Base-by-base conservation (phyloP, 176 grass and related monocot species). In the Pontederia paniculata region DNA sequence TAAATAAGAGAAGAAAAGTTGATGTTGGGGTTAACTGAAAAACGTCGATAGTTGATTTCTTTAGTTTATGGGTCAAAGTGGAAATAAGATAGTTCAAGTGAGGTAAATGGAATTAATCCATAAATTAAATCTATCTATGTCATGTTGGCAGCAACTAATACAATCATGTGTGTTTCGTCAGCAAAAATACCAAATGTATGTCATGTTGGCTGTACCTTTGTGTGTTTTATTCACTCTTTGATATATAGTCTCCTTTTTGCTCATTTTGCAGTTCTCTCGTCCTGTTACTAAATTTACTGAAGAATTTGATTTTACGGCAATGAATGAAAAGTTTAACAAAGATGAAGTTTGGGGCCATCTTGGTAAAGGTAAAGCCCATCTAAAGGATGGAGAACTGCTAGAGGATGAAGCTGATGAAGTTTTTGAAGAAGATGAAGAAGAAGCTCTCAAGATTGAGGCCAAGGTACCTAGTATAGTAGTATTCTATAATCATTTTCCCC, bases 241-340 rank as follows among this genome's bases (percentile, higher is more conserved):
- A 17, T 50, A 17, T 50, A 50, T 17, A 13, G 13, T 17, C 3
- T 1, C 9, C 47, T 19, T 11, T 48, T 44, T 48, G 52, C 19
- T 70, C 62, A 37, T 31, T 25, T 23, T 79, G 71, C 74, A 82
- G 82, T 69, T 80, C 17, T 75, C 74, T 1, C 87, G 76, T 8
- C 76, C 68, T 21, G 68, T 70, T 50, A 84, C 87, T 48, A 41
- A 85, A 58, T 93, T 86, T 60, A 87, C 79, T 37, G 88, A 86
- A 80, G 88, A 93, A 56, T 93, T 93, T 83, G 88, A 93, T 82
- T 93, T 93, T 69, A 82, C 48, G 54, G 82, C 88, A 21, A 93
- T 93, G 88, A 93, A 93, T 64, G 88, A 93, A 71, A 93, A 93
- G 67, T 93, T 93, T 25, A 93, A 93, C 60, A 93, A 93, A 70